phyloP scores from a whole-genome alignment of 2,329 filamentous ascomycete species.

The Pseudocercospora vitis region DNA sequence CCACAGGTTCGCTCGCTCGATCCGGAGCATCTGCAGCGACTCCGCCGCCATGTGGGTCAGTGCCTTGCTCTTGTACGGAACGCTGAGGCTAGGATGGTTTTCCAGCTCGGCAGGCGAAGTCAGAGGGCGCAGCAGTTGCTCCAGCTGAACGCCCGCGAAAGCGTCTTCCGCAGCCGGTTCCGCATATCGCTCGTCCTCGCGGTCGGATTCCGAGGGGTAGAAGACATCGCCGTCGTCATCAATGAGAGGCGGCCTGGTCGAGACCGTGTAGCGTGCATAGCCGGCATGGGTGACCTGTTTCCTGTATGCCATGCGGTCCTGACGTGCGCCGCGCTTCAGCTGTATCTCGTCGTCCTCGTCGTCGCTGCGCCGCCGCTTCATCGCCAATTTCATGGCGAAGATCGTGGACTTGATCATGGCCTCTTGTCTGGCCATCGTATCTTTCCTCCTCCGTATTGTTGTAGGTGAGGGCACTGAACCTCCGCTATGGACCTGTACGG shows the following conservation, averaged over 20 bases:
- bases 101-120: conserved; percentile 73
- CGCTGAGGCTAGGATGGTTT: conserved; percentile 70
- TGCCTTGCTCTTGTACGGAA: conserved; percentile 72
- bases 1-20: conserved; percentile 72
- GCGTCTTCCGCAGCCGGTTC: conserved; percentile 69
- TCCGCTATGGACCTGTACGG: no score
- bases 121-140: conserved; percentile 66
- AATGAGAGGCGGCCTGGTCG: conserved; percentile 68
- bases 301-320: conserved; percentile 67
- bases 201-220: conserved; percentile 28
- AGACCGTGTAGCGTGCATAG: conserved; percentile 69
- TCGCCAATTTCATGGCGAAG: conserved; percentile 65
- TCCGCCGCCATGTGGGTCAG: conserved; percentile 70
- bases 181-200: conserved; percentile 65
- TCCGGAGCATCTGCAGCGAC: conserved; percentile 68
- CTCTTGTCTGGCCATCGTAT: conserved; percentile 52
- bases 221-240: conserved; percentile 68
- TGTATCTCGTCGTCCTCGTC: conserved; percentile 76
- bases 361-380: conserved; percentile 64
- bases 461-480: not conserved
- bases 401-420: conserved; percentile 66
- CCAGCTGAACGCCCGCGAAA: conserved; percentile 57
- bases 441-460: conserved; percentile 29
- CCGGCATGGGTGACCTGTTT: conserved; percentile 74
- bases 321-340: conserved; percentile 70